Conservation (phyloP, 1,284 basidiomycete species). For the Anthracocystis walkeri region DNA sequence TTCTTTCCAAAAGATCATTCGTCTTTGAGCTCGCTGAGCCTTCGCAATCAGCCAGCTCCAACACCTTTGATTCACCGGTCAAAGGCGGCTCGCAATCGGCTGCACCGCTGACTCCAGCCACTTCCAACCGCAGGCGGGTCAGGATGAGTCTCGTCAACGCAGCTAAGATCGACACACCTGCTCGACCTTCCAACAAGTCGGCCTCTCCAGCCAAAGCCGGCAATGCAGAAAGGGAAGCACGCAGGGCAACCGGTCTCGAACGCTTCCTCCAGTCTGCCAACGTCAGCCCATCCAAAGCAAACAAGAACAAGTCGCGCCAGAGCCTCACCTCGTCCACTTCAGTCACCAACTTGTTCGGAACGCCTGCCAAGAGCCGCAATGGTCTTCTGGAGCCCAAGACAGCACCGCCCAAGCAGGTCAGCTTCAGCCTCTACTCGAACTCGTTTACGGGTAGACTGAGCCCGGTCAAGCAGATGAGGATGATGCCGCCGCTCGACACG, state of each 20-base stretch:
- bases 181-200: constrained; percentile 15
- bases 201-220: constrained; percentile 16
- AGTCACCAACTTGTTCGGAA: constrained; percentile 26
- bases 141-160: constrained; percentile 54
- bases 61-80: constrained; percentile 25
- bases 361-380: constrained; percentile 32
- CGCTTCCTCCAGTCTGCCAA: constrained; percentile 47
- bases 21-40: constrained; percentile 30
- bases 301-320: constrained; percentile 24
- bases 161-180: constrained; percentile 47
- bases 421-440: constrained; percentile 40
- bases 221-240: constrained; percentile 30
- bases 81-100: constrained; percentile 9
- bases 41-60: background rate
- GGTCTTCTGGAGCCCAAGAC: constrained; percentile 28
- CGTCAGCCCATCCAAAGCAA: constrained; percentile 26
- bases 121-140: constrained; percentile 19
- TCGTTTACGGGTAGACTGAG: constrained; percentile 31
- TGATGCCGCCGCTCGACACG: constrained; percentile 43
- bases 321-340: constrained; percentile 34
- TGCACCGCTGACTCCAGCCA: constrained; percentile 20
- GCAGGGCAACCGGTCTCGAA: constrained; percentile 30
- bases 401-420: constrained; percentile 49
- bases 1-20: constrained; percentile 35
- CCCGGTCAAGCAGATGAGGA: constrained; percentile 52